A percentile compares a stretch with the other conserved stretches of the same genome.
Conservation (phyloP, 352 stramenopile species). For the Plasmopara halstedii region DNA sequence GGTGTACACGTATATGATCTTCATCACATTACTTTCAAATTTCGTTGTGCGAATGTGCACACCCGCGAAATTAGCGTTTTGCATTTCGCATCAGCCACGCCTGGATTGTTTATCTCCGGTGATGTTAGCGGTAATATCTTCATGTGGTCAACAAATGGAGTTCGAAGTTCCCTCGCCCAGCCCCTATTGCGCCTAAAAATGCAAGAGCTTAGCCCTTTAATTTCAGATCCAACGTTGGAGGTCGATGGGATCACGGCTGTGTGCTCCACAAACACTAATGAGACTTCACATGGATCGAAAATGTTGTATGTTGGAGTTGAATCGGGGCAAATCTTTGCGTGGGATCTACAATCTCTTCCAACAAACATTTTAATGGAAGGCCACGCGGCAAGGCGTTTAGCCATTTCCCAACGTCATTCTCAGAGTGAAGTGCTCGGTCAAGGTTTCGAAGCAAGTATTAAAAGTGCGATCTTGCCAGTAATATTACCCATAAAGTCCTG, state of each 20-base stretch:
- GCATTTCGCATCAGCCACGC: constrained; percentile 33
- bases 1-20: constrained; percentile 62
- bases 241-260: constrained; percentile 23
- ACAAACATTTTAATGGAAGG: constrained; percentile 2
- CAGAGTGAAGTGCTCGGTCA: constrained; percentile 3
- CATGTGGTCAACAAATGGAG: constrained; percentile 36
- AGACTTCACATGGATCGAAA: background rate
- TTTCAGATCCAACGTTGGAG: constrained; percentile 3
- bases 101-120: constrained; percentile 36
- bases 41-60: constrained; percentile 40
- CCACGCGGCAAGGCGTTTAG: constrained; percentile 6
- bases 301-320: constrained; percentile 20
- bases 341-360: constrained; percentile 11
- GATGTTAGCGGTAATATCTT: constrained; percentile 34
- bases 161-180: constrained; percentile 7
- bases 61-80: constrained; percentile 40
- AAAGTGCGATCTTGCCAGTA: constrained; percentile 3
- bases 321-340: constrained; percentile 18
- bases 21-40: constrained; percentile 42
- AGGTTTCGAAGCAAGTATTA: background rate
- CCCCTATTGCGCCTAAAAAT: constrained; percentile 16
- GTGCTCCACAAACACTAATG: constrained; percentile 6
- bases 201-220: constrained; percentile 3
- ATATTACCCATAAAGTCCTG: constrained; percentile 28
- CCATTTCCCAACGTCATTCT: constrained; percentile 8